phyloP scores from a whole-genome alignment of 2,329 filamentous ascomycete species.

The Penicillium sp. region DNA sequence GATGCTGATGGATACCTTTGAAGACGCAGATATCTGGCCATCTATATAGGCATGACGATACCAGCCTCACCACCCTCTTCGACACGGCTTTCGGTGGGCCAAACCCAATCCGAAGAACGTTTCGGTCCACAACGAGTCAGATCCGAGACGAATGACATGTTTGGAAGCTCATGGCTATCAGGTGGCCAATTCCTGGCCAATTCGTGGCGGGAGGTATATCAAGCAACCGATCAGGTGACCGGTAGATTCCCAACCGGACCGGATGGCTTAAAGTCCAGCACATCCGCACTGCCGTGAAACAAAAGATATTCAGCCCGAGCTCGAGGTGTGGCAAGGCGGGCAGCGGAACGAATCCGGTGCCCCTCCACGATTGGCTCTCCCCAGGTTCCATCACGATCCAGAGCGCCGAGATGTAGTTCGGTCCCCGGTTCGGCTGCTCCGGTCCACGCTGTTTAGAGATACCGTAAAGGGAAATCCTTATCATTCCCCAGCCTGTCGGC shows the following conservation, averaged over 20 bases:
- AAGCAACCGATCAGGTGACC: slow-evolving; percentile 27
- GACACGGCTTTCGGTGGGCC: slow-evolving; percentile 10
- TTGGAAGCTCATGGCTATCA: slow-evolving; percentile 13
- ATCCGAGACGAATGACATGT: slow-evolving; percentile 15
- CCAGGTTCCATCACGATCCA: neutral
- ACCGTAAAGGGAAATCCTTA: slow-evolving; percentile 6
- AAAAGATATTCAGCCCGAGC: neutral
- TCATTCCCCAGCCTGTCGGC: neutral
- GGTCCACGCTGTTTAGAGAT: slow-evolving; percentile 8
- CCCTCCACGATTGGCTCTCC: neutral
- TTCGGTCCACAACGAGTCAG: slow-evolving; percentile 10
- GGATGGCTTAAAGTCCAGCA: slow-evolving; percentile 22
- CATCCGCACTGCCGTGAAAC: neutral
- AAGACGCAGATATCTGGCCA: slow-evolving; percentile 11
- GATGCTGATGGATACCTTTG: slow-evolving; percentile 13
- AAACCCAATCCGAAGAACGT: slow-evolving; percentile 8
- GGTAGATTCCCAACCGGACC: slow-evolving; percentile 17
- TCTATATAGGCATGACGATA: slow-evolving; percentile 23
- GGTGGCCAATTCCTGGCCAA: slow-evolving; percentile 14
- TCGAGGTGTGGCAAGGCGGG: slow-evolving; percentile 3
- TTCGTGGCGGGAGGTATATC: slow-evolving; percentile 17
- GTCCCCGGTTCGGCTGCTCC: slow-evolving; percentile 12
- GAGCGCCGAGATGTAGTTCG: slow-evolving; percentile 3
- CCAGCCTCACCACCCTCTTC: slow-evolving; percentile 3
- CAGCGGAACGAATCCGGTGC: slow-evolving; percentile 3